phyloP scores from a whole-genome alignment of 2,329 filamentous ascomycete genomes.

The Trichoderma breve region DNA sequence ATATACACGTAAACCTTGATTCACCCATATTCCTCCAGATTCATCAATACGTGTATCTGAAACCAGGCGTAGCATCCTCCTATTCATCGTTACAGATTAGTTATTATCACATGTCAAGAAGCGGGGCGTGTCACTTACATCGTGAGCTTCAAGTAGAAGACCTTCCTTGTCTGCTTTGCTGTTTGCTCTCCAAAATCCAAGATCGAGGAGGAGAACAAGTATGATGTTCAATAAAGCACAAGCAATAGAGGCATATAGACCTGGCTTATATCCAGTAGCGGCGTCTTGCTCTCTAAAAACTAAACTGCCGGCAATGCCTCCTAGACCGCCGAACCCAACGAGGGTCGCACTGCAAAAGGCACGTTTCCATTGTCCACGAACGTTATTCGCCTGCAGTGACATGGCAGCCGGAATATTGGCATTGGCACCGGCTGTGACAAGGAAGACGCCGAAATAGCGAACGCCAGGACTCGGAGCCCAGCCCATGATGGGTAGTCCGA shows the following conservation, averaged over 20 bases:
- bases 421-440: slow-evolving; percentile 74
- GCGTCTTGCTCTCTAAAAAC: slow-evolving; percentile 64
- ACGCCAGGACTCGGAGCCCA: slow-evolving; percentile 56
- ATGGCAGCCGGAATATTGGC: slow-evolving; percentile 73
- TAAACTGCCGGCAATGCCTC: slow-evolving; percentile 72
- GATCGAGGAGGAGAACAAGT: slow-evolving; percentile 42
- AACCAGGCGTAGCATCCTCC: slow-evolving; percentile 31
- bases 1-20: not conserved
- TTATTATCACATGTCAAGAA: not conserved
- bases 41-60: slow-evolving; percentile 33
- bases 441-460: slow-evolving; percentile 72
- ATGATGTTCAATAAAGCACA: slow-evolving; percentile 47
- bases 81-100: slow-evolving; percentile 17
- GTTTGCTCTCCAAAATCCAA: slow-evolving; percentile 46
- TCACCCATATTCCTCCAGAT: not conserved
- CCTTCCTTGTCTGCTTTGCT: slow-evolving; percentile 52
- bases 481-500: slow-evolving; percentile 71
- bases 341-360: slow-evolving; percentile 74
- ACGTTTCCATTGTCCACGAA: slow-evolving; percentile 85
- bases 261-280: slow-evolving; percentile 51
- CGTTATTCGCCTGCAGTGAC: slow-evolving; percentile 84
- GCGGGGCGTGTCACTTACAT: slow-evolving; percentile 40
- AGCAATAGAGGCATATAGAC: slow-evolving; percentile 55
- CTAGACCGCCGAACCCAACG: slow-evolving; percentile 73
- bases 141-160: slow-evolving; percentile 49